Evolutionary conservation across 495 filamentous ascomycete species (phyloP).

Genomic region (Glonium stellatum): DNA sequence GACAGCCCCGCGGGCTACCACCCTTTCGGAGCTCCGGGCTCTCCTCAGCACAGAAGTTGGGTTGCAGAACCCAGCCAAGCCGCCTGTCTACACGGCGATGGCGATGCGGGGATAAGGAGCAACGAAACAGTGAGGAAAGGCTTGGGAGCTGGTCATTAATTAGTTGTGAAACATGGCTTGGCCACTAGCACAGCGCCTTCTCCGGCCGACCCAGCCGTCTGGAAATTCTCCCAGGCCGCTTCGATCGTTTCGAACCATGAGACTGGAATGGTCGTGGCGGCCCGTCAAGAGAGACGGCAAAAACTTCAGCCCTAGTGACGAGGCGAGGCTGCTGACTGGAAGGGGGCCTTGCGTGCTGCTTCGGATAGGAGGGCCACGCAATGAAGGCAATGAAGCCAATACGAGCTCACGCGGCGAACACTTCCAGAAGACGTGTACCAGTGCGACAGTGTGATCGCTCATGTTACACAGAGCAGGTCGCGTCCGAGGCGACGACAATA

Average conservation of each 20-base stretch:
- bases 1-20: background rate
- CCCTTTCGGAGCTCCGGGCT: background rate
- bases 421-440: background rate
- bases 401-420: conserved; percentile 1
- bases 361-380: background rate
- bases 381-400: background rate
- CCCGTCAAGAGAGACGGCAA: background rate
- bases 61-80: background rate
- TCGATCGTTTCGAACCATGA: background rate
- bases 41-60: no score
- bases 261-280: conserved; percentile 1
- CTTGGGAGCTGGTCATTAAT: background rate
- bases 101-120: background rate
- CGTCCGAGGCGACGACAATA: background rate
- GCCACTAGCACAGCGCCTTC: background rate
- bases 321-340: background rate
- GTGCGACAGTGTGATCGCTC: conserved; percentile 1
- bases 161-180: conserved; percentile 5
- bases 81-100: background rate
- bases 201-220: conserved; percentile 1
- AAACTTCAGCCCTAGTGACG: background rate
- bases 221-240: background rate
- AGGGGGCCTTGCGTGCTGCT: background rate
- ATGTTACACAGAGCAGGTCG: background rate
- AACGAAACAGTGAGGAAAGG: background rate